These are phyloP conservation scores for Gastrolobium villosum DNA, from an alignment of 306 rosid genomes.

Conservation along the genomic window DNA sequence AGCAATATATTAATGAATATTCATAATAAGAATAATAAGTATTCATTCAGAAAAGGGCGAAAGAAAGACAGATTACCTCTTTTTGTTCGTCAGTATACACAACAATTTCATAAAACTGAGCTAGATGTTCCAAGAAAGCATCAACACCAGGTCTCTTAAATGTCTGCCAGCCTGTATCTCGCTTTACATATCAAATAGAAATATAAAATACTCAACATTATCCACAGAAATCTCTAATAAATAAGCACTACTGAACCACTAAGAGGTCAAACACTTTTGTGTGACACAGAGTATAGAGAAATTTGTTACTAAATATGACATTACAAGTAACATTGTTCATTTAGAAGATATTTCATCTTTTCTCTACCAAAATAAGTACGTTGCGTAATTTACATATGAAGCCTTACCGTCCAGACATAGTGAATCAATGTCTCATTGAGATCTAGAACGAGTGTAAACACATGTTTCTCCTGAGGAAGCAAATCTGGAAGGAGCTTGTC, in stretches of 20 bases:
- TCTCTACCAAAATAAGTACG: background rate
- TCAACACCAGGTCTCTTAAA: constrained; percentile 98
- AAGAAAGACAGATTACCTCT: constrained; percentile 64
- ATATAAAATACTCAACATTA: constrained; percentile 36
- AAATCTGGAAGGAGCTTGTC: constrained; percentile 99
- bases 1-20: constrained; percentile 24
- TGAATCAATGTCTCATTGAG: constrained; percentile 91
- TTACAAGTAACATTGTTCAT: background rate
- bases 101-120: constrained; percentile 85
- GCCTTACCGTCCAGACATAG: constrained; percentile 90
- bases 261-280: background rate
- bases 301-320: background rate
- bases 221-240: background rate
- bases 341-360: background rate
- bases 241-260: background rate
- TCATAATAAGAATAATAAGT: background rate
- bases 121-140: constrained; percentile 95
- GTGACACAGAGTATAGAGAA: background rate
- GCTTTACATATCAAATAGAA: constrained; percentile 61
- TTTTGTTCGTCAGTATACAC: constrained; percentile 88
- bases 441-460: constrained; percentile 96
- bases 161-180: constrained; percentile 98
- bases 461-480: constrained; percentile 85
- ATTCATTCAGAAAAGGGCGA: constrained; percentile 45
- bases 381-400: constrained; percentile 15